phyloP scores from a whole-genome alignment of 2,329 filamentous ascomycete genomes.

The Chaetomiaceae sp. region DNA sequence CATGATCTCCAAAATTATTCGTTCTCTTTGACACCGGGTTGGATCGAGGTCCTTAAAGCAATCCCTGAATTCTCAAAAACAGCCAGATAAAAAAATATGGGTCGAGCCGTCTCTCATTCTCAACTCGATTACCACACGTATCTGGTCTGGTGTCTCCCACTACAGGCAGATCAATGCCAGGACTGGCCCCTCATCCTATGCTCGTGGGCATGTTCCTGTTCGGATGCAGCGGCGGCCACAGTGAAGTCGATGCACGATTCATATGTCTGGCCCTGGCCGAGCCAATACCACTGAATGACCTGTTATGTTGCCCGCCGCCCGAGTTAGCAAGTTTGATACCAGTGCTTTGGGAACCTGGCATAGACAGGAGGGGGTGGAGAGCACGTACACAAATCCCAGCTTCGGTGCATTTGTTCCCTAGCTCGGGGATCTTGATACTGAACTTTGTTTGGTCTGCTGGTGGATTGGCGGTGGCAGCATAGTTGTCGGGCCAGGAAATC shows the following conservation, averaged over 20 bases:
- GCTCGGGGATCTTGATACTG: conserved; percentile 28
- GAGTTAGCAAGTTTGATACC: conserved; percentile 37
- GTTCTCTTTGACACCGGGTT: too few relatives aligned
- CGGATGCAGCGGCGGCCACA: neutral
- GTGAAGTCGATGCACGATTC: conserved; percentile 58
- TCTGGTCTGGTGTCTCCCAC: too few relatives aligned
- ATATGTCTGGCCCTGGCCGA: conserved; percentile 55
- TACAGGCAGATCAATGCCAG: too few relatives aligned
- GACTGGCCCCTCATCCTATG: conserved; percentile 6
- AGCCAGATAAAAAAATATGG: too few relatives aligned
- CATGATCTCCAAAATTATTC: too few relatives aligned
- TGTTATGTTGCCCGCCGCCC: conserved; percentile 28
- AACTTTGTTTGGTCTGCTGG: conserved; percentile 31
- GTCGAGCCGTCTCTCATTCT: too few relatives aligned
- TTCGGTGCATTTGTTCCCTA: conserved; percentile 26
- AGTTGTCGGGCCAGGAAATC: conserved; percentile 27
- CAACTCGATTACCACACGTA: too few relatives aligned
- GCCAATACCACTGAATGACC: conserved; percentile 60
- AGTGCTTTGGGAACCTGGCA: too few relatives aligned
- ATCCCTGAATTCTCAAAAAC: too few relatives aligned
- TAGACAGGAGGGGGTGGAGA: neutral
- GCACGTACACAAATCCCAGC: conserved; percentile 30
- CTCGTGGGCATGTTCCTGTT: neutral
- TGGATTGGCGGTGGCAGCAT: conserved; percentile 26
- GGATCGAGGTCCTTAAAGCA: too few relatives aligned